Evolutionary conservation across 2,329 filamentous ascomycete species (phyloP), one percentile per base, ranked within the genome.

Genomic region (Dryadomyces sulphureus): DNA sequence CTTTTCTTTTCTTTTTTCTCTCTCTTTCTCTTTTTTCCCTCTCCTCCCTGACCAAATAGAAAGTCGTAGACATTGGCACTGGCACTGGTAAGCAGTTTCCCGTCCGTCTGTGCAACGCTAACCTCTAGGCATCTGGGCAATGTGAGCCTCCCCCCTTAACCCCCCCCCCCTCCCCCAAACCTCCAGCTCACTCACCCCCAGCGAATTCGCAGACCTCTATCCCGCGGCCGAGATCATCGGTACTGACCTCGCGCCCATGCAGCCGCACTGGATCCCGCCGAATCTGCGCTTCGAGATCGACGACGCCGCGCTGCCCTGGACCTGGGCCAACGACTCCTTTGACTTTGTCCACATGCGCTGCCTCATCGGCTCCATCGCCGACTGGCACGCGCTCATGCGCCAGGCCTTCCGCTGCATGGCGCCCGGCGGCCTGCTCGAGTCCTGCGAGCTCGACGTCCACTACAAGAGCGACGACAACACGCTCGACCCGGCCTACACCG

Each of bases 281-380:
- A 81, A 81, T 38, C 19, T 57, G 24, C 61, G 62, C 19, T 77
- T 76, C 27, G 44, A 79, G 50, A 70, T 81, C 39, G 79, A 82
- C 54, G 76, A 83, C 54, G 71, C 73, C 38, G 73, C 73, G 49
- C 64, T 56, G 5, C 60, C 62, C 0, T 68, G 65, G 64, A 75
- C 62, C 59, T 75, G 62, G 55, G n/a, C 25, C 14, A 68, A 49
- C 51, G 64, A 49, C 45, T 48, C 50, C 19, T 73, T 77, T 53
- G 76, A 81, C 59, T 77, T 69, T 53, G 68, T 80, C 49, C 75
- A 78, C 56, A 69, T 69, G 5, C 27, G 27, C 27, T 32, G 16
- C 7, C 27, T 32, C 4, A 14, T 32, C 27, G 34, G 34, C 34
- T 36, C 34, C 5, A 36, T 36, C 16, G 16, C 34, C 34, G 34